phyloP scores from a whole-genome alignment of 2,329 filamentous ascomycete genomes.

The Sclerotinia trifoliorum region DNA sequence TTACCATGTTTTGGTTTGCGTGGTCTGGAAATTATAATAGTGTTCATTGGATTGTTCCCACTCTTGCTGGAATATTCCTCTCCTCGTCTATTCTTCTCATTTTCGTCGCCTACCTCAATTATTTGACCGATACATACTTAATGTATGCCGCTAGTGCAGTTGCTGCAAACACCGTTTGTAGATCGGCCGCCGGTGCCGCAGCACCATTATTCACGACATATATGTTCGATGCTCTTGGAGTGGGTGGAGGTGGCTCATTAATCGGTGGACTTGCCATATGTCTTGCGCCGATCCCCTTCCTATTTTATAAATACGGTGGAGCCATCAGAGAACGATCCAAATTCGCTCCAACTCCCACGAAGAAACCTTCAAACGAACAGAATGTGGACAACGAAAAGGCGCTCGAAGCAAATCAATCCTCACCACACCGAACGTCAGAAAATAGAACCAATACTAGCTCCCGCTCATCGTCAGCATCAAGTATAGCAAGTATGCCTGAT shows the following conservation, averaged over 20 bases:
- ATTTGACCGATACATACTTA: constrained; percentile 48
- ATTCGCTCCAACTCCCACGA: constrained; percentile 32
- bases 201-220: constrained; percentile 60
- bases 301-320: constrained; percentile 38
- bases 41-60: constrained; percentile 50
- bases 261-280: constrained; percentile 50
- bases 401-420: not conserved
- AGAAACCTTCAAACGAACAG: not conserved
- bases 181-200: constrained; percentile 63
- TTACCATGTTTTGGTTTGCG: constrained; percentile 51
- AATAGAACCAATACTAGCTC: not conserved
- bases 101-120: constrained; percentile 58
- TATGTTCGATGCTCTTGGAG: constrained; percentile 46
- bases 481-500: constrained; percentile 46
- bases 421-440: not conserved
- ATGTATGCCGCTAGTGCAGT: constrained; percentile 49
- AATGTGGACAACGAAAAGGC: not conserved
- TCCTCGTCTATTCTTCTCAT: constrained; percentile 45
- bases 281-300: constrained; percentile 36
- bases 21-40: constrained; percentile 50
- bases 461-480: constrained; percentile 42
- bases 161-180: constrained; percentile 60
- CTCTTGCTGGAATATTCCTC: constrained; percentile 46
- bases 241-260: constrained; percentile 51
- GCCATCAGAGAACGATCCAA: constrained; percentile 37